Conservation (phyloP, 352 stramenopile species). For the Globisporangium parvum region DNA sequence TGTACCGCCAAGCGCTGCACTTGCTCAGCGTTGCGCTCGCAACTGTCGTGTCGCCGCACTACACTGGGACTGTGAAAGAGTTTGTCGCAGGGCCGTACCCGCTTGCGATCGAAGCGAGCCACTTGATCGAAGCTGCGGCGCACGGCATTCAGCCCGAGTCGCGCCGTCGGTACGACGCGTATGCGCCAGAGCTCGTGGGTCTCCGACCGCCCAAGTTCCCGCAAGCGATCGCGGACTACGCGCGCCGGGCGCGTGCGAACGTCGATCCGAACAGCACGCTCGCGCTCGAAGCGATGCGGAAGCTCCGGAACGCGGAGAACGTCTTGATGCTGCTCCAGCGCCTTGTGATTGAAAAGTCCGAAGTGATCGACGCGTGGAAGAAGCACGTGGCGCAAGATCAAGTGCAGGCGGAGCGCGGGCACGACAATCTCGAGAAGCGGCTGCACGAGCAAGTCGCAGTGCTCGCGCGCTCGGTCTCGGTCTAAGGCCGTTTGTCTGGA, state of each 20-base stretch:
- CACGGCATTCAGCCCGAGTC: slow-evolving; percentile 76
- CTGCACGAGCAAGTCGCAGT: slow-evolving; percentile 67
- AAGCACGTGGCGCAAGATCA: slow-evolving; percentile 56
- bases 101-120: slow-evolving; percentile 64
- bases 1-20: slow-evolving; percentile 75
- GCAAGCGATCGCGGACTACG: slow-evolving; percentile 37
- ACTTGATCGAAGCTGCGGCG: slow-evolving; percentile 63
- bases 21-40: slow-evolving; percentile 66
- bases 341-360: slow-evolving; percentile 77
- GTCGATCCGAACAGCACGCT: slow-evolving; percentile 32
- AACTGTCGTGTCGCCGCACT: slow-evolving; percentile 62
- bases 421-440: slow-evolving; percentile 52
- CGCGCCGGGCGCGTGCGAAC: slow-evolving; percentile 28
- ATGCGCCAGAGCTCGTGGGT: slow-evolving; percentile 40
- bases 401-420: slow-evolving; percentile 42
- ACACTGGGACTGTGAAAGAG: slow-evolving; percentile 65
- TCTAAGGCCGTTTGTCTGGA: too few species aligned
- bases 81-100: slow-evolving; percentile 69
- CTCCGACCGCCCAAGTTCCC: slow-evolving; percentile 45
- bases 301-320: slow-evolving; percentile 73
- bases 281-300: slow-evolving; percentile 71
- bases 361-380: slow-evolving; percentile 78
- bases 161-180: slow-evolving; percentile 60
- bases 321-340: slow-evolving; percentile 77
- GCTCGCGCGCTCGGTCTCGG: slow-evolving; percentile 50